Conservation (phyloP, 2,329 filamentous ascomycete genomes). For the Fusarium sp. region DNA sequence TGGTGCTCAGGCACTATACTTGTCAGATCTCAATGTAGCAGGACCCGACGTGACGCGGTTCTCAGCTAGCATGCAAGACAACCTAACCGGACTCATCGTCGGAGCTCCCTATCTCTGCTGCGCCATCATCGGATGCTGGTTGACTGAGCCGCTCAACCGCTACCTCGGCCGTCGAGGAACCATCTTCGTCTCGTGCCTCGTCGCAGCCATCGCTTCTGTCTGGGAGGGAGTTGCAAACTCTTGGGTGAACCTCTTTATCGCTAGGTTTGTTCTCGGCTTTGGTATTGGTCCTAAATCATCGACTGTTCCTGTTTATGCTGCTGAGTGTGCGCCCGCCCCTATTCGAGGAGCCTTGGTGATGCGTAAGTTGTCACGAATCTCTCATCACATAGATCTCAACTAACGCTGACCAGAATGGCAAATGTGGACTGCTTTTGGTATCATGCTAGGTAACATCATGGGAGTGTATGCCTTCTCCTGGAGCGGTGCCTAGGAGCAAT, state of each 20-base stretch:
- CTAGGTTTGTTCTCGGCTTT: neutral
- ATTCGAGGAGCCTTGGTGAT: constrained; percentile 3
- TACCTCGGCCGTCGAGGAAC: neutral
- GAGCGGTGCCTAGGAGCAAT: neutral
- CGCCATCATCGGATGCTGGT: constrained; percentile 7
- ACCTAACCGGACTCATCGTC: constrained; percentile 1
- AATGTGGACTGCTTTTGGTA: constrained; percentile 5
- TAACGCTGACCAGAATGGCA: neutral
- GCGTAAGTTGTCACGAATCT: neutral
- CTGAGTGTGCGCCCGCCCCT: neutral
- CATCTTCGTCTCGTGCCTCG: constrained; percentile 1
- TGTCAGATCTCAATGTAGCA: neutral
- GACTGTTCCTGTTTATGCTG: constrained; percentile 5
- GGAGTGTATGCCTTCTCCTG: neutral
- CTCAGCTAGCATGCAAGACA: constrained; percentile 1
- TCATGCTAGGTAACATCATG: constrained; percentile 6
- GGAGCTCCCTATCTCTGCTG: constrained; percentile 2
- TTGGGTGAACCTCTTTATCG: constrained; percentile 1
- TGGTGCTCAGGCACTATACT: neutral
- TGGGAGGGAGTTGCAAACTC: neutral
- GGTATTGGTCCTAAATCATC: constrained; percentile 1
- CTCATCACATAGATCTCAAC: accelerated
- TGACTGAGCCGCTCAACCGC: constrained; percentile 1
- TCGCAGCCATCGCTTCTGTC: neutral
- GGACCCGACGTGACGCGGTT: neutral